These are phyloP conservation scores for Zoysia japonica DNA, from an alignment of 176 grass and related monocot species.

Conservation along the genomic window DNA sequence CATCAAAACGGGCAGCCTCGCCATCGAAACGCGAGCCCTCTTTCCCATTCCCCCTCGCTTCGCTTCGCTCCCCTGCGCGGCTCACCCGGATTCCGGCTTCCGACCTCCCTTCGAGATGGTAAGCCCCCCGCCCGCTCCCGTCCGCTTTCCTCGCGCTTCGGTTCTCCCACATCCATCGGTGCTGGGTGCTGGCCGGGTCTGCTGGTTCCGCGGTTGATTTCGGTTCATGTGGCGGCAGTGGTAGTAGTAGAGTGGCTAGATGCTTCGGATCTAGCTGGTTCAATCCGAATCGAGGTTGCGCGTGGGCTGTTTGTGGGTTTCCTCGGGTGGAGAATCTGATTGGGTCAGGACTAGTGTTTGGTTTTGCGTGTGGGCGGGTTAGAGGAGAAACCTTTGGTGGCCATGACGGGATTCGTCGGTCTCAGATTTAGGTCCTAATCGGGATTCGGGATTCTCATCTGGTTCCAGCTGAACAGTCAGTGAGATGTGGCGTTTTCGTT, in stretches of 20 bases:
- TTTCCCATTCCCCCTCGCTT: neutral
- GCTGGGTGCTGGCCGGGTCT: no score
- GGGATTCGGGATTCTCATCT: neutral
- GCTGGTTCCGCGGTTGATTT: neutral
- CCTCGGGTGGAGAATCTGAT: neutral
- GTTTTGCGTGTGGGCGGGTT: neutral
- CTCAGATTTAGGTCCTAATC: neutral
- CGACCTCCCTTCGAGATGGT: slow-evolving; percentile 52
- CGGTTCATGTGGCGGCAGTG: neutral
- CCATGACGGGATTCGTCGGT: neutral
- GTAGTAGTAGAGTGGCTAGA: neutral
- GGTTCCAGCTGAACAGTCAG: neutral
- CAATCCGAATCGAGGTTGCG: neutral
- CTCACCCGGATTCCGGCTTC: neutral
- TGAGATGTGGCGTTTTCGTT: neutral
- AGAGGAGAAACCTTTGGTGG: neutral
- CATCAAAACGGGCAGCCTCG: slow-evolving; percentile 24
- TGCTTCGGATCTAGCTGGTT: slow-evolving; percentile 34
- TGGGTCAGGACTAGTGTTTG: neutral
- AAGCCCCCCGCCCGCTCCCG: neutral
- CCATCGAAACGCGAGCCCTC: neutral
- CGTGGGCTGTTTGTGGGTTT: neutral
- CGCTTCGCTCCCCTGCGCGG: neutral
- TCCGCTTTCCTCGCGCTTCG: neutral
- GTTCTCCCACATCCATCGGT: slow-evolving; percentile 39